Evolutionary conservation across 345 rosid species (phyloP).

Genomic region (Citrus medica): DNA sequence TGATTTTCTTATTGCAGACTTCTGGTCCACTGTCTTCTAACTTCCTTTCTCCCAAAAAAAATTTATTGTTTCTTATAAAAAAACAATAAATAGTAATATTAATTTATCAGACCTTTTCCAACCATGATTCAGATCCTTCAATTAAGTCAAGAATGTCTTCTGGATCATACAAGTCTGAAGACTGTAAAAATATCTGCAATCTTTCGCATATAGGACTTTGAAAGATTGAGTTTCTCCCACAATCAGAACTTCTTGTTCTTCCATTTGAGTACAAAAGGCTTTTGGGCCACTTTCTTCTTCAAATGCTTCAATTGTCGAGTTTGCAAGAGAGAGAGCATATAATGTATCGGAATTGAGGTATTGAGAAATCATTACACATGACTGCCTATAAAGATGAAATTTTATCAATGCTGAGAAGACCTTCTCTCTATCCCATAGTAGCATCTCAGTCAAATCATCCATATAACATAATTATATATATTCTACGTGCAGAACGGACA

Average conservation of each 20-base stretch:
- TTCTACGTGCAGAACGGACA: too few relatives aligned
- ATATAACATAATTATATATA: too few relatives aligned
- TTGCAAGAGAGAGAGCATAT: constrained; percentile 91
- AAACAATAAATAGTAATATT: not conserved
- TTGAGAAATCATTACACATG: too few relatives aligned
- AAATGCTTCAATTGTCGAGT: constrained; percentile 64
- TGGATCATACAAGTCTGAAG: constrained; percentile 87
- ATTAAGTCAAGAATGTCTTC: constrained; percentile 84
- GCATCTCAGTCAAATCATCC: too few relatives aligned
- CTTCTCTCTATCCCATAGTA: too few relatives aligned
- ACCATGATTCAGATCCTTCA: constrained; percentile 86
- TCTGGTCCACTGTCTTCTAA: not conserved
- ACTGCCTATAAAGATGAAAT: too few relatives aligned
- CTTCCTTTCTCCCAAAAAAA: not conserved
- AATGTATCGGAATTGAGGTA: constrained; percentile 26
- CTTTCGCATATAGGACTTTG: constrained; percentile 72
- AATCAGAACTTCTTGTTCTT: constrained; percentile 29
- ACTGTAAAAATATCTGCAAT: constrained; percentile 77
- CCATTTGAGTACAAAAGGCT: constrained; percentile 32
- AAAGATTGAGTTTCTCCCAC: constrained; percentile 43
- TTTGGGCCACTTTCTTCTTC: constrained; percentile 33
- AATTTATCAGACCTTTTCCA: constrained; percentile 64
- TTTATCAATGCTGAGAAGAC: too few relatives aligned
- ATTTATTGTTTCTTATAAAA: not conserved
- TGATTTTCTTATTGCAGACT: not conserved